These are phyloP conservation scores for Naganishia kalamii DNA, from an alignment of 768 basidiomycete species.

Conservation along the genomic window DNA sequence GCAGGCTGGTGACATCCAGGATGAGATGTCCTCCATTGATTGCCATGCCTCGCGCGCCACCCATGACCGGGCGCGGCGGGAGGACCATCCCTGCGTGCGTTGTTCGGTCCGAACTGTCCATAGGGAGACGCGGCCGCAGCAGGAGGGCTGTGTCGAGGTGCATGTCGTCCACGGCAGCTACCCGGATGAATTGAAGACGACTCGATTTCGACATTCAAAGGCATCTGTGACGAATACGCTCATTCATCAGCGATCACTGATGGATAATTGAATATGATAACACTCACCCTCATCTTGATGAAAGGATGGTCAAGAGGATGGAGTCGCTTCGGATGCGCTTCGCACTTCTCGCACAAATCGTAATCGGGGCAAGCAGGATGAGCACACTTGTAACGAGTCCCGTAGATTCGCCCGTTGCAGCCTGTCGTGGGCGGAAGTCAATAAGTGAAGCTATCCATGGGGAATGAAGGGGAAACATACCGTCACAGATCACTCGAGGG, in stretches of 20 bases:
- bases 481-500: constrained; percentile 38
- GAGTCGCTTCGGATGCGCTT: constrained; percentile 31
- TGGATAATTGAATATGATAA: not conserved
- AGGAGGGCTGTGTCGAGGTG: not conserved
- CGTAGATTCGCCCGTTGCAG: constrained; percentile 34
- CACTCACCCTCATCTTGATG: constrained; percentile 41
- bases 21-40: not conserved
- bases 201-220: constrained; percentile 9
- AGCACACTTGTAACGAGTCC: constrained; percentile 42
- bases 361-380: constrained; percentile 47
- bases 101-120: not conserved
- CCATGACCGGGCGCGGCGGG: not conserved
- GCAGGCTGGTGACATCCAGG: not conserved
- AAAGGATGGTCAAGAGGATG: constrained; percentile 43
- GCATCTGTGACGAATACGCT: constrained; percentile 4
- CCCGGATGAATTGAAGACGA: not conserved
- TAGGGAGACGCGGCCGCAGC: not conserved
- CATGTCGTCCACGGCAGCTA: not conserved
- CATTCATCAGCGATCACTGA: constrained; percentile 2
- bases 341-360: constrained; percentile 46
- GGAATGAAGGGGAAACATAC: constrained; percentile 6
- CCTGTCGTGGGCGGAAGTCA: constrained; percentile 12
- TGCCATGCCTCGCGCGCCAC: not conserved
- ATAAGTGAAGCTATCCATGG: not conserved
- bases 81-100: not conserved